Conservation (phyloP, 2,329 filamentous ascomycete species). For the Epicoccum nigrum region DNA sequence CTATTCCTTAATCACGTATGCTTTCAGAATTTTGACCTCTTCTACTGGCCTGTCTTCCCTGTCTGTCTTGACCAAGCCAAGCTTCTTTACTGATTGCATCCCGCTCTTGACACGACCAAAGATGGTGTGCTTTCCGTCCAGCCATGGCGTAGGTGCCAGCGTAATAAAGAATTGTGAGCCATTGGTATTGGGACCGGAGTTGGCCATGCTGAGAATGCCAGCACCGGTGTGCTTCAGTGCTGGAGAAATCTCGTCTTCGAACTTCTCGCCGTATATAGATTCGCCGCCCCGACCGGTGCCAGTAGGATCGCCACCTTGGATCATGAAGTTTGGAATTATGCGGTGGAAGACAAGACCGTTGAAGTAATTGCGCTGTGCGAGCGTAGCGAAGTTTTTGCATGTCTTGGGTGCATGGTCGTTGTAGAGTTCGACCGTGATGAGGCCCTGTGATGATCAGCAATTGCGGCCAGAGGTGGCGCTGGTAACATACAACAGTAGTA, state of each 20-base stretch:
- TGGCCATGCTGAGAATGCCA: conserved; percentile 95
- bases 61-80: conserved; percentile 86
- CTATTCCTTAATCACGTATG: conserved; percentile 70
- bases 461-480: too few relatives aligned
- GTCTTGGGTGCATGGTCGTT: conserved; percentile 84
- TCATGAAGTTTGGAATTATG: conserved; percentile 95
- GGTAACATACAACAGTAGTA: conserved; percentile 74
- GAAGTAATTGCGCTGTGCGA: conserved; percentile 86
- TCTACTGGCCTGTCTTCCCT: conserved; percentile 80
- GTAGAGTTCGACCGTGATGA: conserved; percentile 89
- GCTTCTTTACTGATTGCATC: conserved; percentile 80
- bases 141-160: conserved; percentile 89
- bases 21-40: conserved; percentile 79
- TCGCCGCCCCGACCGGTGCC: conserved; percentile 88
- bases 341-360: conserved; percentile 86
- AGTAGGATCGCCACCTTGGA: conserved; percentile 92
- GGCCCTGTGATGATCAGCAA: conserved; percentile 63
- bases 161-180: conserved; percentile 97
- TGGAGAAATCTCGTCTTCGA: conserved; percentile 86
- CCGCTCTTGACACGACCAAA: conserved; percentile 89
- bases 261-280: conserved; percentile 91
- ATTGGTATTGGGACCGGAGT: conserved; percentile 90
- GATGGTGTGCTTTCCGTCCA: conserved; percentile 96
- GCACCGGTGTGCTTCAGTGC: conserved; percentile 89
- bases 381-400: conserved; percentile 84